Percentiles rank a stretch among this genome's conserved stretches.
These are phyloP conservation scores for Herpetospermum pedunculosum DNA, from an alignment of 306 rosid species.

Conservation along the genomic window DNA sequence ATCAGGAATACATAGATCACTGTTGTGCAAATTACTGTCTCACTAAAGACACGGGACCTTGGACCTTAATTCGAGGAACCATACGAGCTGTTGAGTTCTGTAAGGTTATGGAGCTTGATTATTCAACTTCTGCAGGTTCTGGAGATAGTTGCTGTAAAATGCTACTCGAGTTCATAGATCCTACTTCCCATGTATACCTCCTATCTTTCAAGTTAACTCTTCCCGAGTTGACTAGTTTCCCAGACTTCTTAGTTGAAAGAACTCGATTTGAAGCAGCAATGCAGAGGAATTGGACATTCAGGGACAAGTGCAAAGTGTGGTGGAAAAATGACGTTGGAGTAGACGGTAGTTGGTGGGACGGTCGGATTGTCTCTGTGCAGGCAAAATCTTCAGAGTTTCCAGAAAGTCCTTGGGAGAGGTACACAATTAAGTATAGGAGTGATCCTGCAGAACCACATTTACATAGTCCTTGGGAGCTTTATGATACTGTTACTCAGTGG, in stretches of 20 bases:
- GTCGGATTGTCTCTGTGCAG: constrained; percentile 48
- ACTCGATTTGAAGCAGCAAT: constrained; percentile 65
- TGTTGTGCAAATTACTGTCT: constrained; percentile 25
- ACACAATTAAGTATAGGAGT: constrained; percentile 53
- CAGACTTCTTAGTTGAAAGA: constrained; percentile 91
- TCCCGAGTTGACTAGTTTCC: constrained; percentile 81
- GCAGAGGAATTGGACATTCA: constrained; percentile 73
- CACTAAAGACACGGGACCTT: constrained; percentile 61
- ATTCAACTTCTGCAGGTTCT: constrained; percentile 75
- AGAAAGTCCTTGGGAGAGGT: constrained; percentile 96
- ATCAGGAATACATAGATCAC: constrained; percentile 69
- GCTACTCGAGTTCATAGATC: constrained; percentile 69
- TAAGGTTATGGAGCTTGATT: constrained; percentile 53
- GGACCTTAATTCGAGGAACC: constrained; percentile 47
- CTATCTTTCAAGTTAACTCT: constrained; percentile 70
- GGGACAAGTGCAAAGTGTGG: constrained; percentile 98
- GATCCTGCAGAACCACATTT: constrained; percentile 54
- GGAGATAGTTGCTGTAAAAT: constrained; percentile 99
- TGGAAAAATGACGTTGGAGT: constrained; percentile 77
- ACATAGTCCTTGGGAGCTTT: constrained; percentile 99
- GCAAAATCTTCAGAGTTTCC: constrained; percentile 66
- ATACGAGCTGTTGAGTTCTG: constrained; percentile 75
- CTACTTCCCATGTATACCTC: constrained; percentile 39
- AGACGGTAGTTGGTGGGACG: constrained; percentile 94
- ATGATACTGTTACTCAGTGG: constrained; percentile 57